Evolutionary conservation across 305 asterid genomes (phyloP).

Genomic region (Fraxinus nigra): DNA sequence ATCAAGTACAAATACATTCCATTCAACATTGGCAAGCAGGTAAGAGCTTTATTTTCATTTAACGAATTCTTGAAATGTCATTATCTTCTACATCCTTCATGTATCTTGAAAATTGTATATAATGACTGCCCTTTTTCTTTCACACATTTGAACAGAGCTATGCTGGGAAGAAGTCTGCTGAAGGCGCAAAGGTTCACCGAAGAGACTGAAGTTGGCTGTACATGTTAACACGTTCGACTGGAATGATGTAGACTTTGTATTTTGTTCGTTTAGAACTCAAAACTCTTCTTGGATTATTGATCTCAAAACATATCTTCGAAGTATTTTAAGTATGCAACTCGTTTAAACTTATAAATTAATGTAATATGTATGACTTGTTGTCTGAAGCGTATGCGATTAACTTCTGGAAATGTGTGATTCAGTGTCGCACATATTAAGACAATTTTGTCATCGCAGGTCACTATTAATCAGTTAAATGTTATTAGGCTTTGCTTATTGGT

Average conservation of each 20-base stretch:
- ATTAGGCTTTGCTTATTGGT: not conserved
- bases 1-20: conserved; percentile 69
- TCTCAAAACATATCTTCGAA: conserved; percentile 9
- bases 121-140: not conserved
- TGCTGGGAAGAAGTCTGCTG: conserved; percentile 38
- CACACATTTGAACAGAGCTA: conserved; percentile 38
- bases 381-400: not conserved
- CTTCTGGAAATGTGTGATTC: not conserved
- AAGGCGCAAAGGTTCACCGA: conserved; percentile 28
- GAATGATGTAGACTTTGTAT: not conserved
- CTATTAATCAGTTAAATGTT: not conserved
- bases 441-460: not conserved
- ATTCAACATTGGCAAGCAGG: conserved; percentile 71
- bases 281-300: conserved; percentile 5
- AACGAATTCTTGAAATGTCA: conserved; percentile 12
- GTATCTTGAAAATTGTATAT: not conserved
- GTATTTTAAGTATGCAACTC: not conserved
- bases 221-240: not conserved
- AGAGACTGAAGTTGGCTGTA: conserved; percentile 26
- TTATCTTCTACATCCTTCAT: not conserved
- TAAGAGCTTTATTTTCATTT: conserved; percentile 18
- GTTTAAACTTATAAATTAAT: not conserved
- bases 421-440: not conserved
- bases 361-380: conserved; percentile 12
- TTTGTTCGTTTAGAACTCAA: not conserved